Conservation (phyloP, 306 rosid genomes). For the Hylodesmum podocarpum region DNA sequence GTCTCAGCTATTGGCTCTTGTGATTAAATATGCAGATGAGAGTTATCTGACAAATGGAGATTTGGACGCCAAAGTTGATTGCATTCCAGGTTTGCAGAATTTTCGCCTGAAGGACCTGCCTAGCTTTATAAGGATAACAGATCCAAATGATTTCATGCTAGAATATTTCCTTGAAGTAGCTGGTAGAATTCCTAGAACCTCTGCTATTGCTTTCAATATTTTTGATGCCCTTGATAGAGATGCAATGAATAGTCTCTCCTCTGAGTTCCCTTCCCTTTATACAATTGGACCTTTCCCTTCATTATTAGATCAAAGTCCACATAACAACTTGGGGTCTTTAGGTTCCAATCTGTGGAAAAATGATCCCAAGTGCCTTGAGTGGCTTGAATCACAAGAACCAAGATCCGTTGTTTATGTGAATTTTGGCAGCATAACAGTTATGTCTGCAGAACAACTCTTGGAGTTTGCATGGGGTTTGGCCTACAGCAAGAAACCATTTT, state of each 20-base stretch:
- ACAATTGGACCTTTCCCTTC: constrained; percentile 28
- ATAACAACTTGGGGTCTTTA: not conserved
- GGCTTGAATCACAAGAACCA: not conserved
- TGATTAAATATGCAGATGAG: not conserved
- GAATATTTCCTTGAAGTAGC: not conserved
- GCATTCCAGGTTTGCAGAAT: constrained; percentile 22
- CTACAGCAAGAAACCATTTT: constrained; percentile 27
- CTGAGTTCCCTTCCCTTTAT: not conserved
- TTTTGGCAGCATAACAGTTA: not conserved
- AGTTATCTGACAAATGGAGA: constrained; percentile 24
- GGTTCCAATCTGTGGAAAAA: constrained; percentile 34
- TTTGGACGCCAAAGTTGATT: not conserved
- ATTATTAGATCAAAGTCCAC: constrained; percentile 8
- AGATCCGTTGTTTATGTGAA: not conserved
- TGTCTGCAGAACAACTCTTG: not conserved
- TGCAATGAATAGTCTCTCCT: not conserved
- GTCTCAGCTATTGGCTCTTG: not conserved
- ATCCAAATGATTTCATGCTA: constrained; percentile 20
- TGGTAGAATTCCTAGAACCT: not conserved
- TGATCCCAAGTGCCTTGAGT: not conserved
- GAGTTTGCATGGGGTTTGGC: constrained; percentile 38
- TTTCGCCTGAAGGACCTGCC: constrained; percentile 19
- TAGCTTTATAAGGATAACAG: not conserved
- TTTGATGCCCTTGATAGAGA: not conserved
- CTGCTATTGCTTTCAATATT: not conserved